Percentiles rank a stretch among this genome's conserved stretches.
Conservation (phyloP, 1,284 basidiomycete species). For the Boletus sp. region DNA sequence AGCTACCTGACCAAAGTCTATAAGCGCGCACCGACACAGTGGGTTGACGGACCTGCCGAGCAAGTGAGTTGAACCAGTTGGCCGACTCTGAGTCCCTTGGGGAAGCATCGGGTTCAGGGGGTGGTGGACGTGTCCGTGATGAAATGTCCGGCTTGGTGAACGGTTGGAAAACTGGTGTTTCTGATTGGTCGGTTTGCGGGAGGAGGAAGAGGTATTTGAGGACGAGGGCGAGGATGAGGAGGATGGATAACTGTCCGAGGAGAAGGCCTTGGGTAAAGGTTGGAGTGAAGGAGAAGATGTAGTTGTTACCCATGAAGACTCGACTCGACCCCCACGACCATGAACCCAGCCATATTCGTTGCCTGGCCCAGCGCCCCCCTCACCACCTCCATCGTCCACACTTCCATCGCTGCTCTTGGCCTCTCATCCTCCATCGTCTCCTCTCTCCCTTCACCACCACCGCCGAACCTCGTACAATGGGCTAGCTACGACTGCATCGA, state of each 20-base stretch:
- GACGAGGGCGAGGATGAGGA: slow-evolving; percentile 63
- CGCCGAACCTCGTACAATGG: slow-evolving; percentile 58
- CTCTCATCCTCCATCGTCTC: slow-evolving; percentile 32
- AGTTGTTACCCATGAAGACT: slow-evolving; percentile 51
- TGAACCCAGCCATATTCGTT: slow-evolving; percentile 44
- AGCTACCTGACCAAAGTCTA: slow-evolving; percentile 44
- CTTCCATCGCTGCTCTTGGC: slow-evolving; percentile 48
- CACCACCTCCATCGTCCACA: slow-evolving; percentile 64
- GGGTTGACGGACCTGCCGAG: slow-evolving; percentile 52
- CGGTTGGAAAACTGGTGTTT: slow-evolving; percentile 55
- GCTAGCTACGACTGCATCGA: slow-evolving; percentile 80
- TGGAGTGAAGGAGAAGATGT: slow-evolving; percentile 68
- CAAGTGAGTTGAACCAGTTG: slow-evolving; percentile 71
- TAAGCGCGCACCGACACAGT: slow-evolving; percentile 1
- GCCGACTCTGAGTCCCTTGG: slow-evolving; percentile 49
- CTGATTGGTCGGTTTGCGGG: slow-evolving; percentile 51
- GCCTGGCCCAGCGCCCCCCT: slow-evolving; percentile 78
- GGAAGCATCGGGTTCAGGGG: slow-evolving; percentile 24
- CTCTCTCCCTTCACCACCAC: slow-evolving; percentile 21
- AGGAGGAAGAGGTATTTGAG: slow-evolving; percentile 82
- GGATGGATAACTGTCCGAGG: slow-evolving; percentile 74
- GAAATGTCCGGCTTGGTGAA: slow-evolving; percentile 45
- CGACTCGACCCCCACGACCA: slow-evolving; percentile 3
- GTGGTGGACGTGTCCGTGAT: slow-evolving; percentile 34
- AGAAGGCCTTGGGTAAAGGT: slow-evolving; percentile 83